Evolutionary conservation across 768 basidiomycete genomes (phyloP).

Genomic region (Hortiboletus flavorubellus): DNA sequence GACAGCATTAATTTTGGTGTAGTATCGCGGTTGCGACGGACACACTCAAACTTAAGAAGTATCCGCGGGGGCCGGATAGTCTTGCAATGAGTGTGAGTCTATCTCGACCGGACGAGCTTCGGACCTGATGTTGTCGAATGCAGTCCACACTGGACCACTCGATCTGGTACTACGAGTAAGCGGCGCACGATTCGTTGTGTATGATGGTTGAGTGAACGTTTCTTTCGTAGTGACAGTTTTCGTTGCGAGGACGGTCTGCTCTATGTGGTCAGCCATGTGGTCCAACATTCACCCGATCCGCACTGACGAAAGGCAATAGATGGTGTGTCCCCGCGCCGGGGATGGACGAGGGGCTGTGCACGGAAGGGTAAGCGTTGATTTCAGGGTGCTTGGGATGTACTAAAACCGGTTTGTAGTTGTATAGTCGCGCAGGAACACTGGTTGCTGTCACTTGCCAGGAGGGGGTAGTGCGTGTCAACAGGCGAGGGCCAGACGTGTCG

Average conservation of each 20-base stretch:
- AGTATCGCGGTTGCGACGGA: conserved; percentile 58
- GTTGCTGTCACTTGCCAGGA: conserved; percentile 81
- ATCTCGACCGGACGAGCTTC: neutral
- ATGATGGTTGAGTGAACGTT: neutral
- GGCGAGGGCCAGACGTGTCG: conserved; percentile 39
- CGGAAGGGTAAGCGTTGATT: conserved; percentile 54
- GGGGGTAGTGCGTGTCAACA: conserved; percentile 66
- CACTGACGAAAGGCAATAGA: conserved; percentile 36
- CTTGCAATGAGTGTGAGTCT: conserved; percentile 60
- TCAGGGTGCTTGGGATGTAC: conserved; percentile 2
- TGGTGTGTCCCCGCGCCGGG: conserved; percentile 58
- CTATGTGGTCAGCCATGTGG: conserved; percentile 54
- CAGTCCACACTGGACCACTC: conserved; percentile 71
- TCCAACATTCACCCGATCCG: neutral
- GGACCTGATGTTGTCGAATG: conserved; percentile 4
- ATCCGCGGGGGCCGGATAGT: conserved; percentile 46
- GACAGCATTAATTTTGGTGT: conserved; percentile 5
- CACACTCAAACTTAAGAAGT: conserved; percentile 52
- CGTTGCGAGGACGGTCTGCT: conserved; percentile 80
- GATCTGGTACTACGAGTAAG: conserved; percentile 76
- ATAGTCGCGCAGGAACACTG: conserved; percentile 59
- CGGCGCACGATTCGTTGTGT: neutral
- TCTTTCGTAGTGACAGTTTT: conserved; percentile 55
- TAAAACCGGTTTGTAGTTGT: conserved; percentile 46
- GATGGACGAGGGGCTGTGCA: conserved; percentile 68